A percentile compares a stretch with the other conserved stretches of the same genome.
Evolutionary conservation across 1,139 yeast species (phyloP).

Genomic region (Pichia inconspicua): DNA sequence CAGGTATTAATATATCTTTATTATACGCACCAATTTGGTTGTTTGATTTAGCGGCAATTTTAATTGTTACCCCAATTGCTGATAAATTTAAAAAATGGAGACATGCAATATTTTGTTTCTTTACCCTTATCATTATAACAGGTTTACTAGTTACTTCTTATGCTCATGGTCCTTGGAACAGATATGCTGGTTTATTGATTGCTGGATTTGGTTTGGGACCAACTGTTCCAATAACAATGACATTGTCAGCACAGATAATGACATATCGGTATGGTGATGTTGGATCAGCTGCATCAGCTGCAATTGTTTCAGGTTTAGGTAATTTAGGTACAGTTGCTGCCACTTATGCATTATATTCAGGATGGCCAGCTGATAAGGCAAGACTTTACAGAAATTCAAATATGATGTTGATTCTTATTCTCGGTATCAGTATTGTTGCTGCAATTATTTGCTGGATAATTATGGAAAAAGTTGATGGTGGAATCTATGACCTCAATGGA

Average conservation of each 20-base stretch:
- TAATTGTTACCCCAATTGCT: conserved; percentile 70
- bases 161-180: conserved; percentile 67
- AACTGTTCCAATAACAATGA: conserved; percentile 84
- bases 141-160: conserved; percentile 74
- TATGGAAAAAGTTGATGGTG: conserved; percentile 15
- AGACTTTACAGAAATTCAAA: conserved; percentile 62
- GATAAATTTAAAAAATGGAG: conserved; percentile 56
- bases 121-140: conserved; percentile 59
- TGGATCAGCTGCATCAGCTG: conserved; percentile 77
- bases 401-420: conserved; percentile 75
- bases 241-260: conserved; percentile 77
- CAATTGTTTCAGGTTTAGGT: conserved; percentile 78
- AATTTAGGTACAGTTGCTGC: conserved; percentile 80
- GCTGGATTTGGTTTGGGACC: conserved; percentile 87
- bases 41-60: conserved; percentile 73
- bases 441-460: conserved; percentile 27
- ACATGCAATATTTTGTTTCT: conserved; percentile 51
- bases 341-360: conserved; percentile 75
- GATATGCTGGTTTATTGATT: conserved; percentile 71
- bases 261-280: conserved; percentile 68
- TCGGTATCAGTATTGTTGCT: conserved; percentile 60
- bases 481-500: conserved; percentile 10
- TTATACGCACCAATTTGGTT: conserved; percentile 88
- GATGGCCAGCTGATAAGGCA: conserved; percentile 74
- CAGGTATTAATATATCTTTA: conserved; percentile 64